These are phyloP conservation scores for Leccinellum luteum DNA, from an alignment of 768 basidiomycete species.

Conservation along the genomic window DNA sequence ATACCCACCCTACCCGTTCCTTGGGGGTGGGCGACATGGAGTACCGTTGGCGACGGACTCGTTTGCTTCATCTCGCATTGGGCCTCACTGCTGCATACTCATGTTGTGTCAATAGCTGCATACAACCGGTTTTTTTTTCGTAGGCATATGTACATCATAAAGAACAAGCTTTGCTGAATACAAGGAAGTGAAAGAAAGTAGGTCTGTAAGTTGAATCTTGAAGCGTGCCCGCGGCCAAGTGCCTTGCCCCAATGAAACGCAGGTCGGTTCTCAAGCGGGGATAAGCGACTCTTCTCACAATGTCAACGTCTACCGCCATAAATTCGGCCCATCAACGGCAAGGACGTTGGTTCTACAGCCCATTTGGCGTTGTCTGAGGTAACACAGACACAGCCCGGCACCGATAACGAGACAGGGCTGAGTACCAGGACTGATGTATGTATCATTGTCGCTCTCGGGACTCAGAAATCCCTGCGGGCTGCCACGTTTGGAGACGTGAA, in stretches of 20 bases:
- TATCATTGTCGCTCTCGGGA: slow-evolving; percentile 8
- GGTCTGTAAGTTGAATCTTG: neutral
- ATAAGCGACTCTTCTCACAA: slow-evolving; percentile 5
- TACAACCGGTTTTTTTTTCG: slow-evolving; percentile 23
- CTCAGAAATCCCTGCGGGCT: neutral
- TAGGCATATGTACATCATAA: slow-evolving; percentile 36
- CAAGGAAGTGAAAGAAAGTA: slow-evolving; percentile 3
- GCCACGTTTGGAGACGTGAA: slow-evolving; percentile 25
- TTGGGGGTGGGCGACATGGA: slow-evolving; percentile 28
- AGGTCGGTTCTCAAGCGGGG: neutral
- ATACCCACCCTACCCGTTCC: slow-evolving; percentile 23
- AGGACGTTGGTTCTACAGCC: neutral
- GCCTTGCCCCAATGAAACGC: slow-evolving; percentile 7
- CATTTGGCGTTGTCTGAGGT: slow-evolving; percentile 7
- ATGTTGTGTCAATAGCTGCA: slow-evolving; percentile 39
- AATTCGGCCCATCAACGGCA: neutral
- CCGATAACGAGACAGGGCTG: slow-evolving; percentile 10
- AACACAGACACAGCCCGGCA: slow-evolving; percentile 16
- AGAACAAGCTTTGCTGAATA: slow-evolving; percentile 30
- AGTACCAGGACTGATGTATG: slow-evolving; percentile 6
- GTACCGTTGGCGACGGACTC: slow-evolving; percentile 17
- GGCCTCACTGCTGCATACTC: slow-evolving; percentile 30
- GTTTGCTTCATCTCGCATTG: slow-evolving; percentile 31
- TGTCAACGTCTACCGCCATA: slow-evolving; percentile 2
- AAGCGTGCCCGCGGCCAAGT: neutral